A percentile compares a stretch with the other conserved stretches of the same genome.
Conservation (phyloP, 139 green algal genomes). For the Micractinium sp. region DNA sequence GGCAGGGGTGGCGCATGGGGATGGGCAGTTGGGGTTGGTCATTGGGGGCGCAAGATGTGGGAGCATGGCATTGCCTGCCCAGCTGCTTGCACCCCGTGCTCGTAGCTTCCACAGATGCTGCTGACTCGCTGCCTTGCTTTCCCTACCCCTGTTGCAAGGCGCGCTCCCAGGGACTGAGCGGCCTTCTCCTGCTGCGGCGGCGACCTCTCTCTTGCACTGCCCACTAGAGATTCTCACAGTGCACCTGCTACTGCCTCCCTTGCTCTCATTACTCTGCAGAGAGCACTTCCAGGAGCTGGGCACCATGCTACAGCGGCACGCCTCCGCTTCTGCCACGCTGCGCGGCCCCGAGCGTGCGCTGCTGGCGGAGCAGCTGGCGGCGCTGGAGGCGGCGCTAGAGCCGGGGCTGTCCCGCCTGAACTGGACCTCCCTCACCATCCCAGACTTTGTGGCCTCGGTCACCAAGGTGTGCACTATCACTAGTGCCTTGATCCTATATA, state of each 20-base stretch:
- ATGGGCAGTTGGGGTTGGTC: neutral
- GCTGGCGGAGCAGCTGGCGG: slow-evolving; percentile 66
- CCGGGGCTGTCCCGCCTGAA: slow-evolving; percentile 86
- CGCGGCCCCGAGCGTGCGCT: slow-evolving; percentile 72
- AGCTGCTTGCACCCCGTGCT: too few relatives aligned
- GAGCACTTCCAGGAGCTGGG: slow-evolving; percentile 53
- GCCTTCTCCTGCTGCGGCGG: too few relatives aligned
- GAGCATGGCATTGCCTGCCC: neutral
- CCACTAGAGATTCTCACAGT: neutral
- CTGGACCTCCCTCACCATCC: slow-evolving; percentile 92
- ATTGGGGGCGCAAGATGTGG: neutral
- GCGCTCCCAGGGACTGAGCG: too few relatives aligned
- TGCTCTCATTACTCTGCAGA: neutral
- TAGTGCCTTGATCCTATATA: neutral
- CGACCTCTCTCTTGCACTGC: too few relatives aligned
- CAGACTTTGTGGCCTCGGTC: slow-evolving; percentile 78
- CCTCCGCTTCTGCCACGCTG: slow-evolving; percentile 63
- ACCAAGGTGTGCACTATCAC: slow-evolving; percentile 57
- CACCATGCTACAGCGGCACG: slow-evolving; percentile 78
- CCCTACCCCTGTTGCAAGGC: too few relatives aligned
- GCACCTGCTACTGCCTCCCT: neutral
- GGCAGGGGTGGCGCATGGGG: slow-evolving; percentile 60
- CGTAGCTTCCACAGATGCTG: too few relatives aligned
- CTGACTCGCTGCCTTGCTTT: neutral
- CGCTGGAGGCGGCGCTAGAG: slow-evolving; percentile 75